Evolutionary conservation across 2,329 filamentous ascomycete genomes (phyloP), one percentile per base, ranked within the genome.

Genomic region (Rosellinia necatrix): DNA sequence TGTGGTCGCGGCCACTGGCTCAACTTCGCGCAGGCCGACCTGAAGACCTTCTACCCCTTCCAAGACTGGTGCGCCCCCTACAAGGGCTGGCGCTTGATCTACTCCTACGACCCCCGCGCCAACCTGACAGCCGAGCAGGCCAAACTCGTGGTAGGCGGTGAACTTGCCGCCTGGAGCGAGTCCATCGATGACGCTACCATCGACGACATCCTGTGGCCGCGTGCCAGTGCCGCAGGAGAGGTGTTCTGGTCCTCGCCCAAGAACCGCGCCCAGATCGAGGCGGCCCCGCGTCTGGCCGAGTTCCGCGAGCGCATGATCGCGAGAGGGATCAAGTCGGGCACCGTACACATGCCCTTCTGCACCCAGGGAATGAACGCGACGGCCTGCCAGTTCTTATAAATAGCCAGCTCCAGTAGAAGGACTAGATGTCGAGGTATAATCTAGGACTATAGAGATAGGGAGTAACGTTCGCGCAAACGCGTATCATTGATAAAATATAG

Each of bases 1-100:
- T 96, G 91, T 69, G 90, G 91, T 25, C 82, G 88, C 61, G 91
- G 91, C 35, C 82, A 89, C 66, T 94, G 89, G 87, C 77, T 93
- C 61, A 86, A 90, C 76, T 89, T 89, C 66, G 76, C 76, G 53
- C 84, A 84, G 17, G 73, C 72, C 1, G 73, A 79, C 13, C 81
- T 81, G 61, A 63, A 77, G 15, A 60, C 66, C 1, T 83, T 76
- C 73, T 91, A 81, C 70, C 90, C 90, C 0, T 96, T 89, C 76
- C 74, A 77, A 56, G 91, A 96, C 76, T 96, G 92, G 81, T 96
- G 91, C 75, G 76, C 78, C 0, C 92, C 92, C 1, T 79, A 80
- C 68, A 91, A 96, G 76, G 90, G 83, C 75, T 96, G 92, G 92
- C 83, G 85, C 6, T 78, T 90, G 24, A 81, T 93, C 56, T 96